Conservation (phyloP, 306 rosid genomes). For the Dalbergia cochinchinensis region DNA sequence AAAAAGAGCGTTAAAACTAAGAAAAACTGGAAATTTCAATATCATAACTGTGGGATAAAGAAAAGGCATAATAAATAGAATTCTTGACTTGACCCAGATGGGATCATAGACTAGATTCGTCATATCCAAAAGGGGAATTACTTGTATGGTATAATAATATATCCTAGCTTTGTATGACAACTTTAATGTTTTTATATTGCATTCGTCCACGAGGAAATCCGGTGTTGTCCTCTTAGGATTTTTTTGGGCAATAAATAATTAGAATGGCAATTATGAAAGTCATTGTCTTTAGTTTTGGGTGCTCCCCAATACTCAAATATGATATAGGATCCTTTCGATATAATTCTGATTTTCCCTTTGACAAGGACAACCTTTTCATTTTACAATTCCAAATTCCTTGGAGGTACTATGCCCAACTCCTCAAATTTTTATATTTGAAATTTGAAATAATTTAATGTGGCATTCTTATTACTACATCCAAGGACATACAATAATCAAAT, state of each 20-base stretch:
- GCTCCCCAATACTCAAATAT: background rate
- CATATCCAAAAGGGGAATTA: conserved; percentile 42
- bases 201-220: conserved; percentile 33
- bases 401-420: background rate
- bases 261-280: conserved; percentile 25
- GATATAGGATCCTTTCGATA: conserved; percentile 1
- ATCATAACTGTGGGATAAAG: background rate
- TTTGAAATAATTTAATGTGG: background rate
- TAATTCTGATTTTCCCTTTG: background rate
- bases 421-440: background rate
- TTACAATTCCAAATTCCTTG: conserved; percentile 5
- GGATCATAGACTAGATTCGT: conserved; percentile 46
- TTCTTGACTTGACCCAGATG: conserved; percentile 45
- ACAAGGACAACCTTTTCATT: conserved; percentile 10
- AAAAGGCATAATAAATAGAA: conserved; percentile 6
- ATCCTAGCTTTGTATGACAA: conserved; percentile 34
- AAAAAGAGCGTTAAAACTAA: background rate
- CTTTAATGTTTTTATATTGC: conserved; percentile 30
- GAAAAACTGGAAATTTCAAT: background rate
- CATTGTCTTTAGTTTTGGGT: conserved; percentile 16
- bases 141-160: conserved; percentile 22
- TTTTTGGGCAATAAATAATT: background rate
- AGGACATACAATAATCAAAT: background rate
- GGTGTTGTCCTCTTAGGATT: conserved; percentile 23
- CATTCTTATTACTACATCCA: background rate